Percentiles rank a stretch among this genome's conserved stretches.
phyloP scores from a whole-genome alignment of 2,329 filamentous ascomycete genomes.

The Aspergillus neoniger region DNA sequence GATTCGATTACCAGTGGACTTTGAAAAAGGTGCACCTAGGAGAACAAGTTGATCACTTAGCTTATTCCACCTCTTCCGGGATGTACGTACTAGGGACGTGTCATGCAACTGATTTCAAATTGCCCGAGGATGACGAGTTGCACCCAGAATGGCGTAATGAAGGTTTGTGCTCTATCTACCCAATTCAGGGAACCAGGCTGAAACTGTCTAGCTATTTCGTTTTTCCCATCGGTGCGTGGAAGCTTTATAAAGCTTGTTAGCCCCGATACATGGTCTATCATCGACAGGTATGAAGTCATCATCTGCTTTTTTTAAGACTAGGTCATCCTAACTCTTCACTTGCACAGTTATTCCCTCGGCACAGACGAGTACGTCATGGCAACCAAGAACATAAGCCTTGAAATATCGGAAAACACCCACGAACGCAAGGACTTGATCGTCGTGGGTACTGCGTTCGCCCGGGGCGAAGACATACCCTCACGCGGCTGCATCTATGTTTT shows the following conservation, averaged over 20 bases:
- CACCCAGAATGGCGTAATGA: constrained; percentile 79
- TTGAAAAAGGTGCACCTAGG: constrained; percentile 70
- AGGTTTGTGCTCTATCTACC: constrained; percentile 42
- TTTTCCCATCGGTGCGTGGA: constrained; percentile 68
- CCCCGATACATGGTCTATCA: constrained; percentile 72
- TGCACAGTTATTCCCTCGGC: constrained; percentile 63
- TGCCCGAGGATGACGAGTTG: constrained; percentile 83
- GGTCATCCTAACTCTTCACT: constrained; percentile 7
- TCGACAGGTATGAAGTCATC: constrained; percentile 61
- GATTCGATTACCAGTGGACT: constrained; percentile 75
- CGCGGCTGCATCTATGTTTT: constrained; percentile 86
- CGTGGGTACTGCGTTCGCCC: constrained; percentile 81
- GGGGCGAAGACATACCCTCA: constrained; percentile 86
- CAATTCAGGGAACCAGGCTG: constrained; percentile 13
- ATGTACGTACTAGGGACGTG: constrained; percentile 78
- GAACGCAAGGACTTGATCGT: constrained; percentile 79
- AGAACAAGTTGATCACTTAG: constrained; percentile 69
- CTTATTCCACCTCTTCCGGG: constrained; percentile 73
- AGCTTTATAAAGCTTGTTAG: constrained; percentile 78
- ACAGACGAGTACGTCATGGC: constrained; percentile 75
- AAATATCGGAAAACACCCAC: constrained; percentile 87
- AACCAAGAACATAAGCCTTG: constrained; percentile 79
- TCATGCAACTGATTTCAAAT: constrained; percentile 68
- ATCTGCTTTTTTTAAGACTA: background rate
- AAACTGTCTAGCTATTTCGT: constrained; percentile 47